Evolutionary conservation across 73 alveolate species (phyloP), one percentile per base, ranked within the genome.

Genomic region (Effrenium voratum): DNA sequence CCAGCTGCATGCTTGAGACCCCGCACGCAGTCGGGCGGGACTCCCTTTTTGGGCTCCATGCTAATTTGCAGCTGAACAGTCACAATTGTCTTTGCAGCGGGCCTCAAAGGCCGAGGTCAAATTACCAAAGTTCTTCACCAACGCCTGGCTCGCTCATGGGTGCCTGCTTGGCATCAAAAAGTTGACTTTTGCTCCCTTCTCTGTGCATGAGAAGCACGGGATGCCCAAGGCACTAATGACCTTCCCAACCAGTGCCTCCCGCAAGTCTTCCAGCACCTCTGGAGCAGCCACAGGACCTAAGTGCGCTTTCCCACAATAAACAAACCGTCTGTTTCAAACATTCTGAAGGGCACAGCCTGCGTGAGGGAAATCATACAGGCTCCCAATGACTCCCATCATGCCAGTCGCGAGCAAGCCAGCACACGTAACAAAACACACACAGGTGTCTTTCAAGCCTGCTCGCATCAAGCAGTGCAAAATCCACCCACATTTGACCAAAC

Each of bases 211-310:
- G 26, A 12, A 19, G 26, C 8, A 8, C 26, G 26, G 63, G 26
- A 12, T 52, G 63, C 19, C 26, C 8, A 12, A 19, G 63, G 19
- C 8, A 12, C 63, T 52, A 19, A 19, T 8, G 63, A 19, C 63
- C 19, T 52, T 12, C 63, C 63, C 8, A 52, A 52, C 63, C 93
- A 84, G 55, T 32, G 92, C 92, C 34, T 82, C 92, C 34, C 92
- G 79, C 44, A 84, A 40, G 15, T 50, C 77, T 47, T 59, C 93
- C 43, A 84, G 60, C 26, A 15, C 77, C 63, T 87, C 95, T 16
- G 95, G 95, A 22, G 95, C 95, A 5, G 95, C 95, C 16, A 68
- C 75, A 26, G 95, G 95, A 44, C n/a, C 77, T 66, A 40, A 34
- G 28, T 12, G 26, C 8, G 63, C 19, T 19, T 8, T 8, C 63